Base-by-base conservation (phyloP, 768 basidiomycete species). In the Naganishia vishniacii region DNA sequence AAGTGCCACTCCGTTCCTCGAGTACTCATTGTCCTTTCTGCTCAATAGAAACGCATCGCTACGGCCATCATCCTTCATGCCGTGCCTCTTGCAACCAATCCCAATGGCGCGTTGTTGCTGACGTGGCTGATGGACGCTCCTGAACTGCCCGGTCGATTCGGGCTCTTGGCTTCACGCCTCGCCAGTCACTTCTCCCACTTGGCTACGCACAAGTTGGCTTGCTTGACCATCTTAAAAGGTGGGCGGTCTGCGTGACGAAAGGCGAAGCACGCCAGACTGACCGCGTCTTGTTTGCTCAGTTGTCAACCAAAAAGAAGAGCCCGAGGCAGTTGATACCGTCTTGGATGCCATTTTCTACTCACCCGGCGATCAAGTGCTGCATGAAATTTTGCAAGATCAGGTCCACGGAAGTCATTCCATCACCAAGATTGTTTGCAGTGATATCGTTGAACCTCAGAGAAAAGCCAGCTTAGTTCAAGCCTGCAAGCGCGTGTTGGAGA, bases 81-180 rank as follows among this genome's bases (percentile, higher is more conserved):
- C 6, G 95, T 98, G 62, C 93, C 94, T 31, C 82, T 99, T 64
- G 92, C 93, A 16, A 98, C 94, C 18, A 97, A 95, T 75, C 91
- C 94, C 11, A 99, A 99, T 72, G 95, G 95, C 61, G 93, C 95
- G 0, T 81, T 99, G 56, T 81, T 98, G 62, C 80, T 99, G 61
- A 98, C 93, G 13, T 99, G 95, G 95, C 82, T 99, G 48, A 84
- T 98, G 66, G 95, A 99, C 73, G 87, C 89, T 0, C 95, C 92
- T 48, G 86, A 86, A 67, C 89, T 99, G 81, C 89, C 90, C 1
- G 92, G 91, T n/a, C 85, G 95, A 46, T 99, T 95, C 81, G 86
- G 87, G 64, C 81, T 99, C 51, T 82, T 98, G 48, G 92, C 95
- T 0, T 92, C 92, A 48, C 89, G 94, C 51, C 94, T 99, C 78